Conservation (phyloP, 2,329 filamentous ascomycete species). For the Gyromitra esculenta region DNA sequence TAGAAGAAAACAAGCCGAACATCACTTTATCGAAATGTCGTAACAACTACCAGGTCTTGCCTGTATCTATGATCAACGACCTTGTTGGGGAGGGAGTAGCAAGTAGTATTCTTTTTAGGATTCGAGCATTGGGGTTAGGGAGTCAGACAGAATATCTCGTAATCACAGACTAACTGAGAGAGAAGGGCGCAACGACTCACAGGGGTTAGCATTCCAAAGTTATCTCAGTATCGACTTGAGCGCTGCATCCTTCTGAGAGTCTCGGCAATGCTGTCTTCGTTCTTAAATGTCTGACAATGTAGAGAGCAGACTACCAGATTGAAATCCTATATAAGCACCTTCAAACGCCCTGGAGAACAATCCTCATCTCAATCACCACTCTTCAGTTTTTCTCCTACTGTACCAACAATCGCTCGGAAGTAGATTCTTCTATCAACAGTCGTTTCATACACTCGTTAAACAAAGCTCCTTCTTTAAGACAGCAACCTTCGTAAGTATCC, state of each 20-base stretch:
- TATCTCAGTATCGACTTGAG: neutral
- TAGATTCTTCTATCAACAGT: conserved; percentile 27
- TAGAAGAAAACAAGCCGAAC: neutral
- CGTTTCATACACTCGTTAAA: conserved; percentile 36
- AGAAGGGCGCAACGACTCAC: neutral
- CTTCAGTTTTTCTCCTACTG: neutral
- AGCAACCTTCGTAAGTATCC: conserved; percentile 22
- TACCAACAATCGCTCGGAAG: conserved; percentile 11
- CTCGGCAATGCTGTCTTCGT: neutral
- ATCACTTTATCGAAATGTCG: neutral
- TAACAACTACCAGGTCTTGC: neutral
- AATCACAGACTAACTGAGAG: neutral
- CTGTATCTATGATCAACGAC: neutral
- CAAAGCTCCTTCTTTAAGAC: conserved; percentile 26
- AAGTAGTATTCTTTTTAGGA: neutral
- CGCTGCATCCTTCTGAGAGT: neutral
- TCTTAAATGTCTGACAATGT: neutral
- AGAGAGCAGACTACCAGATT: neutral
- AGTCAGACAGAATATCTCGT: neutral
- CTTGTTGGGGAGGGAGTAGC: neutral
- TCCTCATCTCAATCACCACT: conserved; percentile 12
- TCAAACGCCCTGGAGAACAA: conserved; percentile 11
- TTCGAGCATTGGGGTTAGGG: neutral
- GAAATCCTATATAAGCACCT: conserved; percentile 31
- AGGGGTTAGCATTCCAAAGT: neutral